phyloP scores from a whole-genome alignment of 306 rosid species.

The Crotalaria pallida region DNA sequence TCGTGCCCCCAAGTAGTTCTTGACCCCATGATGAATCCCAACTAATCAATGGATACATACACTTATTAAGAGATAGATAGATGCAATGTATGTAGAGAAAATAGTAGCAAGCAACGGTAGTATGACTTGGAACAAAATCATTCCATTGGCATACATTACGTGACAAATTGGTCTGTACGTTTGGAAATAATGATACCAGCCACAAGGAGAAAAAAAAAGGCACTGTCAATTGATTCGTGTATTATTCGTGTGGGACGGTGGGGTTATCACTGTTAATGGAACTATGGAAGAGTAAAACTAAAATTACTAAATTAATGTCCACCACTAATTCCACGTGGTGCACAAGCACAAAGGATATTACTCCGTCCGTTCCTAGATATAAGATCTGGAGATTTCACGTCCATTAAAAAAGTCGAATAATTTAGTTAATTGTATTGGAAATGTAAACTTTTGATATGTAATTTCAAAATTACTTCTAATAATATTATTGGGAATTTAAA shows the following conservation, averaged over 20 bases:
- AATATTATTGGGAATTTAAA: too few species aligned
- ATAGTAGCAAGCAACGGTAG: too few species aligned
- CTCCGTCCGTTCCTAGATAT: too few species aligned
- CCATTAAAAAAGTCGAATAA: too few species aligned
- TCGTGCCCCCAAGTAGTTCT: neutral
- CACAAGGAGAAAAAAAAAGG: neutral
- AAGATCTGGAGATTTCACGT: too few species aligned
- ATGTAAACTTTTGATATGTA: too few species aligned
- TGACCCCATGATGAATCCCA: neutral
- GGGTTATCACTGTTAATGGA: neutral
- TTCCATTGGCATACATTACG: neutral
- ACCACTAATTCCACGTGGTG: neutral
- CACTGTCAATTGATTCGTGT: too few species aligned
- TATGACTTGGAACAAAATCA: too few species aligned
- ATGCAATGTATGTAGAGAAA: slow-evolving; percentile 1
- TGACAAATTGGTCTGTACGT: neutral
- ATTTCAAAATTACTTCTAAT: too few species aligned
- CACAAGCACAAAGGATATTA: neutral
- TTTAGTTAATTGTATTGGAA: too few species aligned
- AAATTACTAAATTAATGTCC: neutral
- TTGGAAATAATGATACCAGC: neutral
- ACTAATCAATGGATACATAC: neutral
- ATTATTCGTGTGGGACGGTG: neutral
- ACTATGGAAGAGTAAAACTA: too few species aligned
- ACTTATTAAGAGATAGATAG: neutral